Percentiles rank a stretch among this genome's conserved stretches.
Conservation (phyloP, 306 rosid species). For the Vachellia pachyceras region DNA sequence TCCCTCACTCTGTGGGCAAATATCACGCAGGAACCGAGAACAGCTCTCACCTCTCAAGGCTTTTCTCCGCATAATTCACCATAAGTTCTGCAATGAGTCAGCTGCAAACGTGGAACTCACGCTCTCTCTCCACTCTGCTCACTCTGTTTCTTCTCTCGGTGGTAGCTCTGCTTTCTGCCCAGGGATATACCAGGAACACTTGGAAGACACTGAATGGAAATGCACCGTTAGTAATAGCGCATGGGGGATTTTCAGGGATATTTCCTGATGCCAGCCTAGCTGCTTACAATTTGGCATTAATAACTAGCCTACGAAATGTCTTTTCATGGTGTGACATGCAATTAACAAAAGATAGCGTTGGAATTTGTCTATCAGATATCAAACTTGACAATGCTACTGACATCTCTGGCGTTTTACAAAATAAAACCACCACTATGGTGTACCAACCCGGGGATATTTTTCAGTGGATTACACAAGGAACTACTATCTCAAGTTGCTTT, state of each 20-base stretch:
- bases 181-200: constrained; percentile 46
- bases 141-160: constrained; percentile 51
- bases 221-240: constrained; percentile 75
- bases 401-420: background rate
- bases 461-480: constrained; percentile 65
- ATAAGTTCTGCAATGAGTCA: constrained; percentile 4
- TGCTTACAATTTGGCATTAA: constrained; percentile 44
- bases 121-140: constrained; percentile 50
- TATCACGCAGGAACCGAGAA: constrained; percentile 38
- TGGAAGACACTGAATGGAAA: constrained; percentile 75
- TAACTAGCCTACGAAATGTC: constrained; percentile 39
- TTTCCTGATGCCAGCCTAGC: constrained; percentile 64
- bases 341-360: constrained; percentile 67
- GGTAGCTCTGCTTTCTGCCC: constrained; percentile 57
- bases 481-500: constrained; percentile 31
- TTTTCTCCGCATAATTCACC: constrained; percentile 11
- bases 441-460: constrained; percentile 55
- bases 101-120: constrained; percentile 70
- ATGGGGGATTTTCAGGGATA: constrained; percentile 87
- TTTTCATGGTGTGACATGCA: constrained; percentile 84
- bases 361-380: constrained; percentile 71
- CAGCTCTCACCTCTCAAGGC: background rate
- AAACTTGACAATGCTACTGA: constrained; percentile 56
- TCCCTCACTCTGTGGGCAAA: no score
- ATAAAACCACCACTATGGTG: constrained; percentile 48